A percentile compares a stretch with the other conserved stretches of the same genome.
phyloP scores from a whole-genome alignment of 2,329 filamentous ascomycete species.

The Xenosphaeropsis pyriputrescens region DNA sequence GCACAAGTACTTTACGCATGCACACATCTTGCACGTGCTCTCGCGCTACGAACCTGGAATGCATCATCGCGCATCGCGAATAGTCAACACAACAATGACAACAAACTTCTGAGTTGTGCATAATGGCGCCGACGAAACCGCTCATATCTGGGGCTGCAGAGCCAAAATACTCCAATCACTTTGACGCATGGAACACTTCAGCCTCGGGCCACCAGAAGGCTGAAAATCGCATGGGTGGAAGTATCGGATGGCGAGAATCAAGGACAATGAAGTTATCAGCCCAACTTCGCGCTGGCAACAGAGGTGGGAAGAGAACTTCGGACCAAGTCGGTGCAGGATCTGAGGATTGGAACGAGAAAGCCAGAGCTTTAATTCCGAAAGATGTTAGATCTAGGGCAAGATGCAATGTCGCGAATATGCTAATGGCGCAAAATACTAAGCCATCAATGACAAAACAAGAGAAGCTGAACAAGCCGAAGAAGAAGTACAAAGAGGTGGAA shows the following conservation, averaged over 20 bases:
- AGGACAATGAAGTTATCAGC: constrained; percentile 50
- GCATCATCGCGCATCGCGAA: no score
- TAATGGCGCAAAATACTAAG: constrained; percentile 23
- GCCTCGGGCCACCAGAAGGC: constrained; percentile 64
- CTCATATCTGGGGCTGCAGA: constrained; percentile 31
- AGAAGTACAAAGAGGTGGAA: constrained; percentile 35
- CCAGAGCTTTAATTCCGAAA: constrained; percentile 27
- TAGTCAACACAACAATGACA: no score
- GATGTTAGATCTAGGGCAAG: constrained; percentile 15
- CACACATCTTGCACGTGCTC: no score
- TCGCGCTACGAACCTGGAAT: no score
- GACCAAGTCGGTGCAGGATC: constrained; percentile 54
- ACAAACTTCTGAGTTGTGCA: no score
- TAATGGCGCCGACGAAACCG: constrained; percentile 40
- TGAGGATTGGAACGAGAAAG: constrained; percentile 32
- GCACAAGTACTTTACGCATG: no score
- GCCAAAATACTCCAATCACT: constrained; percentile 25
- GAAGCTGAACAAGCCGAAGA: constrained; percentile 30
- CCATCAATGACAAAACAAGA: constrained; percentile 29
- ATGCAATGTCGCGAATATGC: constrained; percentile 35
- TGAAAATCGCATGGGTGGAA: constrained; percentile 45
- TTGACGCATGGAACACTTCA: constrained; percentile 55
- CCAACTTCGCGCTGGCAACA: constrained; percentile 52
- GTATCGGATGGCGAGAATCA: constrained; percentile 52
- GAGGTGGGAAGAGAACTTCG: constrained; percentile 46